Evolutionary conservation across 257 asterid species (phyloP).

Genomic region (Gentiana straminea): DNA sequence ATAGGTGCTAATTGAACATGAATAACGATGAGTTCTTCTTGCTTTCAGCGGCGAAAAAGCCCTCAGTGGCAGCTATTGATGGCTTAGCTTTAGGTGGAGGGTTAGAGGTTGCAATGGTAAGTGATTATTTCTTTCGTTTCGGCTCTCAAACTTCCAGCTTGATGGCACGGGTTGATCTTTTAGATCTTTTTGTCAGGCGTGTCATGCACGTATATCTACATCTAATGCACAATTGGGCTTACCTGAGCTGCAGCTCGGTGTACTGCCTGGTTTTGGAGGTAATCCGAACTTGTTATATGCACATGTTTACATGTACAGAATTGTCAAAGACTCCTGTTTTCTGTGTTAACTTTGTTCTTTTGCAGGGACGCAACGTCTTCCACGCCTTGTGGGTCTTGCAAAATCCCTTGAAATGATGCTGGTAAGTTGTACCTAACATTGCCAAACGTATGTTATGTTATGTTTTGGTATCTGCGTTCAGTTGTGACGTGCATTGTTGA

Average conservation of each 20-base stretch:
- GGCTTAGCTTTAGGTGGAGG: constrained; percentile 99
- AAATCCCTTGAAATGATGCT: constrained; percentile 97
- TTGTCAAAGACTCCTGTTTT: background rate
- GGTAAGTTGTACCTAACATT: constrained; percentile 31
- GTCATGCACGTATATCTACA: constrained; percentile 95
- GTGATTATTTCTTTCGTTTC: constrained; percentile 9
- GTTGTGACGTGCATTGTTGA: background rate
- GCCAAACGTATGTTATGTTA: background rate
- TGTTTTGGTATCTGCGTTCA: constrained; percentile 2
- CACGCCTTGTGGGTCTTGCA: constrained; percentile 93
- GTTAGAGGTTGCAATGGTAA: constrained; percentile 90
- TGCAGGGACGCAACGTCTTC: constrained; percentile 87
- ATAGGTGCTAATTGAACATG: background rate
- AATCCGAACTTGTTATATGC: background rate
- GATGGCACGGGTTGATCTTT: constrained; percentile 13
- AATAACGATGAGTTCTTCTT: background rate
- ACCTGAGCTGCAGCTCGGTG: constrained; percentile 95
- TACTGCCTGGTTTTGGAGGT: constrained; percentile 99
- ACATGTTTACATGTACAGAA: background rate
- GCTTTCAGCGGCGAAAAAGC: constrained; percentile 61
- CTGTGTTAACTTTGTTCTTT: background rate
- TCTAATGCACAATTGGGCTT: constrained; percentile 79
- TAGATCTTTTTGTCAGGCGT: constrained; percentile 45
- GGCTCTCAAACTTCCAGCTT: background rate
- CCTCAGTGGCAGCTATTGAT: constrained; percentile 96